phyloP scores from a whole-genome alignment of 176 grass and related monocot species.

The Zea luxurians region DNA sequence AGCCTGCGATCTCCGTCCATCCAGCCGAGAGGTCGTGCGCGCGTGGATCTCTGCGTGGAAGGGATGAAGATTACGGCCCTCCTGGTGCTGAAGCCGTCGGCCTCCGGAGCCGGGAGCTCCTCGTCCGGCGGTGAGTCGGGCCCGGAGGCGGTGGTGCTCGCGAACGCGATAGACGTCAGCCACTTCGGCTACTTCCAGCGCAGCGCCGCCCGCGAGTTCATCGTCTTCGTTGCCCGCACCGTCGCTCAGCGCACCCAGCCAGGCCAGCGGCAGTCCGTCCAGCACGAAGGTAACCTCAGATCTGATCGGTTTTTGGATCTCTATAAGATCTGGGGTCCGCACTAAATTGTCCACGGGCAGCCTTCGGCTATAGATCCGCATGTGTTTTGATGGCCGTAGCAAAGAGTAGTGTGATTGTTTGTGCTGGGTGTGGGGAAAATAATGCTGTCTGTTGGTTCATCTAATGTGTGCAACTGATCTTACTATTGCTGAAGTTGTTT shows the following conservation, averaged over 20 bases:
- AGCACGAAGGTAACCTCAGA: slow-evolving; percentile 75
- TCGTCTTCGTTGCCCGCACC: slow-evolving; percentile 79
- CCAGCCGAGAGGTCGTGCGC: neutral
- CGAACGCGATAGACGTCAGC: slow-evolving; percentile 89
- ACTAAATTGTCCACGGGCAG: neutral
- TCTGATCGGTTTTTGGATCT: slow-evolving; percentile 19
- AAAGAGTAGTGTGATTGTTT: neutral
- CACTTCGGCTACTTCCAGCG: slow-evolving; percentile 89
- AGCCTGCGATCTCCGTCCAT: slow-evolving; percentile 28
- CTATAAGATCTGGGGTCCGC: slow-evolving; percentile 13
- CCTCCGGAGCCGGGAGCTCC: slow-evolving; percentile 39
- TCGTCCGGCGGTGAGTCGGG: slow-evolving; percentile 38
- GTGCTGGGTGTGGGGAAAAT: neutral
- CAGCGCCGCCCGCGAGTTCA: slow-evolving; percentile 74
- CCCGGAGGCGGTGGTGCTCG: slow-evolving; percentile 65
- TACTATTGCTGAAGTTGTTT: neutral
- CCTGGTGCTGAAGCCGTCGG: slow-evolving; percentile 68
- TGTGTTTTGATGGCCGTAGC: neutral
- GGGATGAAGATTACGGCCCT: slow-evolving; percentile 91
- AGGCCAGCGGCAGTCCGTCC: slow-evolving; percentile 83
- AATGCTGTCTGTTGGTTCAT: neutral
- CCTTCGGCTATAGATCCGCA: neutral
- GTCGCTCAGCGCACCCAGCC: slow-evolving; percentile 69
- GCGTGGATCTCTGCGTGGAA: neutral
- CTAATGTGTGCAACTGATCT: neutral